Evolutionary conservation across 2,329 filamentous ascomycete genomes (phyloP).

Genomic region (Meredithiella fracta): DNA sequence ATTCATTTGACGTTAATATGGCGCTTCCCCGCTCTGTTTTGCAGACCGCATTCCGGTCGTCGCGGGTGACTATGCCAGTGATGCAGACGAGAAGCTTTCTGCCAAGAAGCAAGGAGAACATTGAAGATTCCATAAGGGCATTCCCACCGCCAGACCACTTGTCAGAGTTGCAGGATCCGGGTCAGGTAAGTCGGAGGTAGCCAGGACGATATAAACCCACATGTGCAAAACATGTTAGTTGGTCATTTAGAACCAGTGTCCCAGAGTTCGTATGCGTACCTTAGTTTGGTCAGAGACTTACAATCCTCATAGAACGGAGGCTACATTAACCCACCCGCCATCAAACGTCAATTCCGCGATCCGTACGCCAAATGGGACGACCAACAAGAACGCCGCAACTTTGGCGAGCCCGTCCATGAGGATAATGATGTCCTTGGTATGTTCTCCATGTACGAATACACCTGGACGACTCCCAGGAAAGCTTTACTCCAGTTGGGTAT

Average conservation of each 20-base stretch:
- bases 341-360: slow-evolving; percentile 86
- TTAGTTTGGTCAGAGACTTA: background rate
- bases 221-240: background rate
- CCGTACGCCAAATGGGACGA: slow-evolving; percentile 94
- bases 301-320: slow-evolving; percentile 52
- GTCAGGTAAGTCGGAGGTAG: slow-evolving; percentile 37
- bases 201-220: slow-evolving; percentile 10
- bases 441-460: slow-evolving; percentile 81
- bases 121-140: slow-evolving; percentile 33
- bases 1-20: background rate
- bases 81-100: slow-evolving; percentile 42
- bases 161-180: slow-evolving; percentile 47
- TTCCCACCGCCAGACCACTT: slow-evolving; percentile 32
- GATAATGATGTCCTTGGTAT: slow-evolving; percentile 87
- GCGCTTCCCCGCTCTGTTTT: slow-evolving; percentile 20
- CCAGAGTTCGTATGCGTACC: no score
- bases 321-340: slow-evolving; percentile 59
- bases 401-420: slow-evolving; percentile 89
- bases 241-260: no score
- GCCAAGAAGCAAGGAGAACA: slow-evolving; percentile 32
- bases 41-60: slow-evolving; percentile 15
- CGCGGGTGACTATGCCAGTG: slow-evolving; percentile 25
- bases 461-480: slow-evolving; percentile 56
- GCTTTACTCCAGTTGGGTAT: slow-evolving; percentile 50
- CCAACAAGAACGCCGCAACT: slow-evolving; percentile 92